Base-by-base conservation (phyloP, 2,329 filamentous ascomycete species). In the Sarocladiaceae sp. region DNA sequence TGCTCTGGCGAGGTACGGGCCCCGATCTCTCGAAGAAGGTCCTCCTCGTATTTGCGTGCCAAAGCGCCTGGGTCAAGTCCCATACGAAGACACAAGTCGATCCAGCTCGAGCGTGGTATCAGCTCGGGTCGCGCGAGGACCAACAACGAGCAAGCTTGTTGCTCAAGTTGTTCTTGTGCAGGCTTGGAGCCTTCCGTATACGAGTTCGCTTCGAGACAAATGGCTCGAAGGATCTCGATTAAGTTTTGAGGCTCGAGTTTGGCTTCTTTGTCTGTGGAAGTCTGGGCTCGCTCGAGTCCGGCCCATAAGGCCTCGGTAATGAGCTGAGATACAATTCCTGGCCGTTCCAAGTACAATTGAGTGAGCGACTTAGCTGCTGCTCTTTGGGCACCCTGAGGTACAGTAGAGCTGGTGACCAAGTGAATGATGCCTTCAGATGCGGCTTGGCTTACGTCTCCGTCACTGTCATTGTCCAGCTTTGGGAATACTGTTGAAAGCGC, bases 391-490 rank as follows among this genome's bases (percentile, higher is more conserved):
- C 74, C 74, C 2, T 84, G 75, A 12, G 86, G 75, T 18, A 89
- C 73, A 12, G 67, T 73, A 13, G 81, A 71, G 1, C 86, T 83
- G 42, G 84, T 84, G 42, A 93, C 80, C 15, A 88, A 72, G 65
- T 88, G 95, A n/a, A 97, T 84, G 54, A 93, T 81, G 2, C 88
- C 85, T 61, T 96, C 88, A 13, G 88, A 85, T 94, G 93, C 99
- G 15, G 85, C 82, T 51, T 81, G 69, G 55, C 78, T 77, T n/a
- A 80, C 73, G 10, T 79, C 70, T 13, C 72, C 71, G 6, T 66
- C 61, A 3, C 72, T 65, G 12, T 76, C 71, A 25, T 79, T 73
- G 12, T 72, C 70, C 3, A 91, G 66, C 17, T 76, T 73, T 15
- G 74, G 65, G 15, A 84, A 78, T 15, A 87, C 71, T 23, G 84